A percentile compares a stretch with the other conserved stretches of the same genome.
Evolutionary conservation across 495 filamentous ascomycete genomes (phyloP).

Genomic region (Annulohypoxylon moriforme): DNA sequence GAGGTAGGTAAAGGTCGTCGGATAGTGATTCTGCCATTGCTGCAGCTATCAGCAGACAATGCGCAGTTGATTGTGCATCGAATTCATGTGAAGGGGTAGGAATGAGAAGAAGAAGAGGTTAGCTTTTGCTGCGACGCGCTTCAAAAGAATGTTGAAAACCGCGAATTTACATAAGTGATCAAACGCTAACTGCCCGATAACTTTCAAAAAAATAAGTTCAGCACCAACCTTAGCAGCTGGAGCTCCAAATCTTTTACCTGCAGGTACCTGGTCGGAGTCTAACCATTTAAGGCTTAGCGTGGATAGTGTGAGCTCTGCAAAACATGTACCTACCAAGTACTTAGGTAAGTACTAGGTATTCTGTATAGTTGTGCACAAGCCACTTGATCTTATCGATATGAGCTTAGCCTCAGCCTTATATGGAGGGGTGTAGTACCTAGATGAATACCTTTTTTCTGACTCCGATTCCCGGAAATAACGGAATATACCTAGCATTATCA

Average conservation of each 20-base stretch:
- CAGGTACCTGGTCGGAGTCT: neutral
- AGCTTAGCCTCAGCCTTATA: slow-evolving; percentile 15
- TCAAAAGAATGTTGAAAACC: slow-evolving; percentile 30
- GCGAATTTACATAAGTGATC: slow-evolving; percentile 9
- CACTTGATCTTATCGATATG: slow-evolving; percentile 19
- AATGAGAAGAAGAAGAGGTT: neutral
- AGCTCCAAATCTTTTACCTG: slow-evolving; percentile 5
- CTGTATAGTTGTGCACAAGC: neutral
- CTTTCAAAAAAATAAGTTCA: slow-evolving; percentile 13
- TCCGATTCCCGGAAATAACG: slow-evolving; percentile 34
- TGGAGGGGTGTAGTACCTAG: neutral
- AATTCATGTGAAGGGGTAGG: slow-evolving; percentile 47
- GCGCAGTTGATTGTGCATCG: slow-evolving; percentile 45
- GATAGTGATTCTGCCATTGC: slow-evolving; percentile 72
- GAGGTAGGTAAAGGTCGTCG: slow-evolving; percentile 61
- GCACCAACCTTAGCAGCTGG: neutral
- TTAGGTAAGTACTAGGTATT: neutral
- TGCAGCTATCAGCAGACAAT: slow-evolving; percentile 65
- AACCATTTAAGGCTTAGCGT: slow-evolving; percentile 5
- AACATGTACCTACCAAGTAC: neutral
- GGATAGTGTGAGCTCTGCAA: too few relatives aligned
- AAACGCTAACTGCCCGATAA: neutral
- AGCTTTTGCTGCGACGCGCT: slow-evolving; percentile 39
- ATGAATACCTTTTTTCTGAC: neutral
- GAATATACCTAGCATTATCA: too few relatives aligned